Conservation (phyloP, 345 rosid species). For the Lepidium sativum region DNA sequence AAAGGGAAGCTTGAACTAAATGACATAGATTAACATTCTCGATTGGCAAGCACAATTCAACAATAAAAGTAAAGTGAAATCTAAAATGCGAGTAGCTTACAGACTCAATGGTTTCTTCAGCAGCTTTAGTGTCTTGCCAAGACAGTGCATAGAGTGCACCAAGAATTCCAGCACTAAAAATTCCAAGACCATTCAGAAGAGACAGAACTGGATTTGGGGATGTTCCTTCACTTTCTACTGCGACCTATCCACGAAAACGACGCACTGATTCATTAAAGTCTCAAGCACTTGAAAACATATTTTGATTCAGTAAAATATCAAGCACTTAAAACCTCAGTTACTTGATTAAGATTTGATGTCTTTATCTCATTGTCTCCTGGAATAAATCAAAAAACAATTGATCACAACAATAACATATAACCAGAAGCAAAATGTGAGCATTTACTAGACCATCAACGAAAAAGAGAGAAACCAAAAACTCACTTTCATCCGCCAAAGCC, state of each 20-base stretch:
- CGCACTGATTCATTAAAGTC: not conserved
- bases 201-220: slow-evolving; percentile 53
- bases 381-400: slow-evolving; percentile 22
- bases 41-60: not conserved
- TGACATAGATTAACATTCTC: not conserved
- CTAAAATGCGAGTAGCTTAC: slow-evolving; percentile 39
- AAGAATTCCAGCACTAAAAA: slow-evolving; percentile 63
- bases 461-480: not conserved
- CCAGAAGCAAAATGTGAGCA: not conserved
- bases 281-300: not conserved
- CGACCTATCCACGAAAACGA: slow-evolving; percentile 33
- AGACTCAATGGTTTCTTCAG: slow-evolving; percentile 49
- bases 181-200: slow-evolving; percentile 70
- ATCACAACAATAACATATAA: not conserved
- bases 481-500: slow-evolving; percentile 21
- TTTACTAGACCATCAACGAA: not conserved
- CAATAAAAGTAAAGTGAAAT: not conserved
- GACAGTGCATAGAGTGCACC: slow-evolving; percentile 81
- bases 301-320: not conserved
- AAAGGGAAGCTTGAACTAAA: not conserved
- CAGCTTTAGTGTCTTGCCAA: slow-evolving; percentile 46
- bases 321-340: slow-evolving; percentile 39
- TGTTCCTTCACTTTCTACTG: slow-evolving; percentile 27
- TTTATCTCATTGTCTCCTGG: slow-evolving; percentile 40
- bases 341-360: slow-evolving; percentile 29